Percentiles rank a stretch among this genome's conserved stretches.
Conservation (phyloP, 1,139 yeast species). For the Hyphopichia buzzinii region DNA sequence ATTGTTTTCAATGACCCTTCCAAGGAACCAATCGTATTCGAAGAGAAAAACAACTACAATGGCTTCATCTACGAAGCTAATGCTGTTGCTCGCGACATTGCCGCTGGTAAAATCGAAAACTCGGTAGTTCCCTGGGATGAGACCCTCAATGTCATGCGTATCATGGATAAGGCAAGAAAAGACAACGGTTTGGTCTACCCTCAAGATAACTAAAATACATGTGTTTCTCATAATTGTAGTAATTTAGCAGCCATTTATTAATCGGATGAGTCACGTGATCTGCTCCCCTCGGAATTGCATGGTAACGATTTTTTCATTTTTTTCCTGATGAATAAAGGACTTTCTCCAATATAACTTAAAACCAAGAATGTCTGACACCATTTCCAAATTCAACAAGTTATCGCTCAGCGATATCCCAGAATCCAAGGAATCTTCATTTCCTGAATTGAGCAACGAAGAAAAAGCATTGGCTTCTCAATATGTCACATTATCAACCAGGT, state of each 20-base stretch:
- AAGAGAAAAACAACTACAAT: slow-evolving; percentile 28
- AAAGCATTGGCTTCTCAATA: slow-evolving; percentile 82
- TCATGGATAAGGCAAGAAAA: slow-evolving; percentile 44
- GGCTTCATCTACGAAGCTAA: slow-evolving; percentile 57
- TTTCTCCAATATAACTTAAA: too few species aligned
- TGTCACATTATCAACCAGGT: slow-evolving; percentile 63
- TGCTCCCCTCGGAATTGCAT: not conserved
- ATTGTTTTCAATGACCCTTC: slow-evolving; percentile 23
- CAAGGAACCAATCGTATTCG: slow-evolving; percentile 18
- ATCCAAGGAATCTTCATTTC: slow-evolving; percentile 28
- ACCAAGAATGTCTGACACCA: slow-evolving; percentile 40
- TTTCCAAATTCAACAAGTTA: slow-evolving; percentile 38
- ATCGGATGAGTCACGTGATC: not conserved
- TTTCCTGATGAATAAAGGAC: not conserved
- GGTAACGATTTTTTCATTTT: not conserved
- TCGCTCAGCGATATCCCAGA: slow-evolving; percentile 33
- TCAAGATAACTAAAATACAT: slow-evolving; percentile 21
- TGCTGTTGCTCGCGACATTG: slow-evolving; percentile 44
- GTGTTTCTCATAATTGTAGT: not conserved
- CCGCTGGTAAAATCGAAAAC: slow-evolving; percentile 32
- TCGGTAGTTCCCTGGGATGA: slow-evolving; percentile 42
- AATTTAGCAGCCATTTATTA: not conserved
- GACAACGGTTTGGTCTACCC: slow-evolving; percentile 44
- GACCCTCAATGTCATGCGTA: slow-evolving; percentile 40
- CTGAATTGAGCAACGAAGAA: slow-evolving; percentile 45